These are phyloP conservation scores for Fusarium xyrophilum DNA, from an alignment of 2,329 filamentous ascomycete genomes.

Conservation along the genomic window DNA sequence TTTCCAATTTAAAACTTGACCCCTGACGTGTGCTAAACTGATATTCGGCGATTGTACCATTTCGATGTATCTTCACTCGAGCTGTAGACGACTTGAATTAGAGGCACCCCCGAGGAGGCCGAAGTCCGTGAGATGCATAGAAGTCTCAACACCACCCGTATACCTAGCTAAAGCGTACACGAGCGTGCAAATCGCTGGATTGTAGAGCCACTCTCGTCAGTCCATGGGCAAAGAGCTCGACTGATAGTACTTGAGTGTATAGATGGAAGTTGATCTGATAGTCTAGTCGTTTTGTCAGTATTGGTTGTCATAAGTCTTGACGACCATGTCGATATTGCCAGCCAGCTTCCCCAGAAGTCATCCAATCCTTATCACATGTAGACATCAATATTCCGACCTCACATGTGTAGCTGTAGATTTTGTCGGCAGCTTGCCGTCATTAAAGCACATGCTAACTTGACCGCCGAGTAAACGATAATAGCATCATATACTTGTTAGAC, in stretches of 20 bases:
- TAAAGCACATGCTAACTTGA: not conserved
- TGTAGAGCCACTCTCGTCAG: not conserved
- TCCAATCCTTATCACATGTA: not conserved
- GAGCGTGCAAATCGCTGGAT: rapidly evolving
- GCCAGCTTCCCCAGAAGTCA: not conserved
- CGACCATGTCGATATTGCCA: not conserved
- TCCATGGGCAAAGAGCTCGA: too few relatives aligned
- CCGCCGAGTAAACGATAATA: not conserved
- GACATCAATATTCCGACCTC: not conserved
- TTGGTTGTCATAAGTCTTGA: not conserved
- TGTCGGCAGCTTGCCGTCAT: rapidly evolving
- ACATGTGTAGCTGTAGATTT: not conserved
- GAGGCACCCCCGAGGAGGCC: not conserved
- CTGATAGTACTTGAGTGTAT: not conserved
- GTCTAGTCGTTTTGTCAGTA: not conserved
- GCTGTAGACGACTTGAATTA: not conserved
- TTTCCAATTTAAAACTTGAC: not conserved
- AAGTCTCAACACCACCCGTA: not conserved
- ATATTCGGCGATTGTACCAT: not conserved
- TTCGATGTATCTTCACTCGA: not conserved
- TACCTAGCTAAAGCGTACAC: not conserved
- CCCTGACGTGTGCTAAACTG: rapidly evolving
- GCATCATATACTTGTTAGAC: not conserved
- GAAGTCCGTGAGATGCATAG: not conserved
- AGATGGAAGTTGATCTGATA: rapidly evolving